A percentile compares a stretch with the other conserved stretches of the same genome.
Conservation (phyloP, 257 asterid genomes). For the Capsicum baccatum region DNA sequence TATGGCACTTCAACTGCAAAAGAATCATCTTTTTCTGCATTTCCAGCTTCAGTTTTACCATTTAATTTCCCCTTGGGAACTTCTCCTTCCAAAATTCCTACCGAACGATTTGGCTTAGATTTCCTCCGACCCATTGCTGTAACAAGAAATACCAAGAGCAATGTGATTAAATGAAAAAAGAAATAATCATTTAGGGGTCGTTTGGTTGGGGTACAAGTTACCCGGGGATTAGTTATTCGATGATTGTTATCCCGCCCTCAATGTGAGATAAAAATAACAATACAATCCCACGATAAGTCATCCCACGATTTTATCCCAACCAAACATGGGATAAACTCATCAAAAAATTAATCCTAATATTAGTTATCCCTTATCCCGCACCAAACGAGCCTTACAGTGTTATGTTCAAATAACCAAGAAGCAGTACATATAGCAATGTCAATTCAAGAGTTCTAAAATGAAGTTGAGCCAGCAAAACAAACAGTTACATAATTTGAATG, state of each 20-base stretch:
- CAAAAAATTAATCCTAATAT: no score
- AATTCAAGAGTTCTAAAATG: background rate
- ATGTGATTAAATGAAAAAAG: background rate
- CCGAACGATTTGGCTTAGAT: slow-evolving; percentile 72
- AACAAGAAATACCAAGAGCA: background rate
- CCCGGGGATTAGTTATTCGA: no score
- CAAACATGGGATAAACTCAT: no score
- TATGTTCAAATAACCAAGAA: background rate
- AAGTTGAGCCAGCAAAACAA: background rate
- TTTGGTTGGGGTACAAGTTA: no score
- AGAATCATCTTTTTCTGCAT: slow-evolving; percentile 34
- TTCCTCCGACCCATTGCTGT: slow-evolving; percentile 83
- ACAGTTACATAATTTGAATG: background rate
- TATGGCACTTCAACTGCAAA: slow-evolving; percentile 48
- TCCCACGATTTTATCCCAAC: no score
- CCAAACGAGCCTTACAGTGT: no score
- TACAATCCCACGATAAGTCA: no score
- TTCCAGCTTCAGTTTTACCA: slow-evolving; percentile 33
- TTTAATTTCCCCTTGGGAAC: slow-evolving; percentile 41
- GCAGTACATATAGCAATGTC: background rate
- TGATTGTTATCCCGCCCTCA: no score
- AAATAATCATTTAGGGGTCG: background rate
- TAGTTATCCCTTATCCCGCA: no score
- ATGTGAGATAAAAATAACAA: no score
- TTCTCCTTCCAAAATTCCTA: slow-evolving; percentile 47